These are phyloP conservation scores for Trapa incisa DNA, from an alignment of 345 rosid species.

Conservation along the genomic window DNA sequence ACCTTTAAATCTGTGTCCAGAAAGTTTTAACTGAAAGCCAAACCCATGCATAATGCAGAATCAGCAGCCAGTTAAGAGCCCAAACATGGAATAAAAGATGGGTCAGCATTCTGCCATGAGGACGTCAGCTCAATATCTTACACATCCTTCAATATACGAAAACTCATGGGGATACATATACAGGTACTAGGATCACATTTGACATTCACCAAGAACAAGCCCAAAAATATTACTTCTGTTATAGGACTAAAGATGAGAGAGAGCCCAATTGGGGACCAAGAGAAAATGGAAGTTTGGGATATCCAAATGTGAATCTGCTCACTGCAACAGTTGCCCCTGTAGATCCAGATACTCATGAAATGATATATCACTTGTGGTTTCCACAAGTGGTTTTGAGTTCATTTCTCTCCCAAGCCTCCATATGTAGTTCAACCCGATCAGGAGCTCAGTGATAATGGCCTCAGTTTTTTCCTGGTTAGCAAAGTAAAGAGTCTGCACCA, in stretches of 20 bases:
- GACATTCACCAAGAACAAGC: neutral
- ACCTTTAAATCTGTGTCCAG: neutral
- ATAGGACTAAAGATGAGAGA: neutral
- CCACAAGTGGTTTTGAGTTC: constrained; percentile 62
- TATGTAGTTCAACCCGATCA: constrained; percentile 80
- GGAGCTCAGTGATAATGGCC: constrained; percentile 83
- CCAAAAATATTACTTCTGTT: constrained; percentile 1
- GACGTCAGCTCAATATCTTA: neutral
- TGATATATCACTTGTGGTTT: constrained; percentile 44
- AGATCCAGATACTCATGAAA: constrained; percentile 51
- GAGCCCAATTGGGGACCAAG: neutral
- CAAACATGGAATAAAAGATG: neutral
- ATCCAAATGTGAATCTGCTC: neutral
- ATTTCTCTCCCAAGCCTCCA: constrained; percentile 75
- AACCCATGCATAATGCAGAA: neutral
- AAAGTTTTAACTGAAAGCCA: neutral
- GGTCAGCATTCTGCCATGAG: neutral
- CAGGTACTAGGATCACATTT: neutral
- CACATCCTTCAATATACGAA: neutral
- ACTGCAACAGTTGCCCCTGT: constrained; percentile 19
- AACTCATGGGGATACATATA: neutral
- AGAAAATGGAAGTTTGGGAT: neutral
- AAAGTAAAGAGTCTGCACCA: constrained; percentile 87
- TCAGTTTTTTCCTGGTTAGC: constrained; percentile 93
- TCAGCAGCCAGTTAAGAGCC: neutral